Evolutionary conservation across 2,329 filamentous ascomycete species (phyloP).

Genomic region (Cladosporium sp.): DNA sequence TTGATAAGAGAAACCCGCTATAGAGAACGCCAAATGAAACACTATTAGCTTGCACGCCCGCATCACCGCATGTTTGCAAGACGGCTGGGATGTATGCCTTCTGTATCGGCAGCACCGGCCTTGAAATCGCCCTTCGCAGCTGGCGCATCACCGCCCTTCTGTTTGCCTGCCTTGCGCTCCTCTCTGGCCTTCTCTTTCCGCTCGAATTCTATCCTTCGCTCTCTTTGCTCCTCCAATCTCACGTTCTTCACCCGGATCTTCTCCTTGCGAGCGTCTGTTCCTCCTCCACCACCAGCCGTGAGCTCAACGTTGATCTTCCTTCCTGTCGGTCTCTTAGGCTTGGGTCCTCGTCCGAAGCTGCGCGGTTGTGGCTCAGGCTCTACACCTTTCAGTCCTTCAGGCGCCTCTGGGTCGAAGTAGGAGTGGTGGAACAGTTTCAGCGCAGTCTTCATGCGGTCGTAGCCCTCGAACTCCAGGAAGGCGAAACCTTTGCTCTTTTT

Average conservation of each 20-base stretch:
- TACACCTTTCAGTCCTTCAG: constrained; percentile 21
- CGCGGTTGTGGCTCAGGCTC: constrained; percentile 19
- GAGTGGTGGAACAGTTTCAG: constrained; percentile 89
- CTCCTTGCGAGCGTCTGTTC: constrained; percentile 68
- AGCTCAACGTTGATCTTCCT: constrained; percentile 91
- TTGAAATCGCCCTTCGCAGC: constrained; percentile 21
- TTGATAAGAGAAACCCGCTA: constrained; percentile 2
- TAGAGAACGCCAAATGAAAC: constrained; percentile 2
- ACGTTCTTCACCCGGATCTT: constrained; percentile 86
- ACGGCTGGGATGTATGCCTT: constrained; percentile 40
- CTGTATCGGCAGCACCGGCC: constrained; percentile 22
- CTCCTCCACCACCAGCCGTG: constrained; percentile 81
- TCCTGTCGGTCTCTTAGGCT: constrained; percentile 50
- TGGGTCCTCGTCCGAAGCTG: constrained; percentile 31
- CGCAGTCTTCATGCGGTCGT: constrained; percentile 89
- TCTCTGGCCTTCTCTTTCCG: constrained; percentile 48
- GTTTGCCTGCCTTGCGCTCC: constrained; percentile 42
- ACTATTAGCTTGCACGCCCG: background rate
- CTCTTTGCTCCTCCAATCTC: constrained; percentile 73
- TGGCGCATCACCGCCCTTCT: constrained; percentile 28
- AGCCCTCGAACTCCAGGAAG: constrained; percentile 86
- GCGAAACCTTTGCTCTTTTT: constrained; percentile 73
- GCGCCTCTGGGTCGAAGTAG: constrained; percentile 59
- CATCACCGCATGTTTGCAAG: constrained; percentile 30
- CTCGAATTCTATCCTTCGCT: constrained; percentile 53